Percentiles rank a stretch among this genome's conserved stretches.
Conservation (phyloP, 306 rosid species). For the Cucurbita argyrosperma region DNA sequence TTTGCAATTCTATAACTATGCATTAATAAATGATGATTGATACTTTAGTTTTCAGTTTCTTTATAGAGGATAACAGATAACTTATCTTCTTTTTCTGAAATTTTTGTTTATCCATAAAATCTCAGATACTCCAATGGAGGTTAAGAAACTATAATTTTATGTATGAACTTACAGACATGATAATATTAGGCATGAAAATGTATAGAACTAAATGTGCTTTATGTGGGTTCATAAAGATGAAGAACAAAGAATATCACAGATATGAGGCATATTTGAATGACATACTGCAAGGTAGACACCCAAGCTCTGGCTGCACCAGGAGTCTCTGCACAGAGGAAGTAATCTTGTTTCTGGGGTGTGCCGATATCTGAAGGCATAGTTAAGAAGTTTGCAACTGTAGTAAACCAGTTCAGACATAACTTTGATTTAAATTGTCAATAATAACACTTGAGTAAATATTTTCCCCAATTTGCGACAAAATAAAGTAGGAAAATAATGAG, state of each 20-base stretch:
- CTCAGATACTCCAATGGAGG: background rate
- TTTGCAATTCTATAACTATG: background rate
- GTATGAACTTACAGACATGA: background rate
- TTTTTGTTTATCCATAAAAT: background rate
- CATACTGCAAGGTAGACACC: slow-evolving; percentile 95
- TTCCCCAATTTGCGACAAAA: background rate
- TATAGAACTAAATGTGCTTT: background rate
- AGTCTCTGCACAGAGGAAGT: slow-evolving; percentile 97
- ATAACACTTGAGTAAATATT: background rate
- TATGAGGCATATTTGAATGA: slow-evolving; percentile 1
- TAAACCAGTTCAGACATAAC: background rate
- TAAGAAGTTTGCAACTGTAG: slow-evolving; percentile 20
- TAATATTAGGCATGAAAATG: background rate
- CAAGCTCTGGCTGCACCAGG: slow-evolving; percentile 97
- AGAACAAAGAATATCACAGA: background rate
- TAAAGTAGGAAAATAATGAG: slow-evolving; percentile 12
- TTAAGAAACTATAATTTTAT: background rate
- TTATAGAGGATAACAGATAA: background rate
- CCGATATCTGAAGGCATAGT: slow-evolving; percentile 59
- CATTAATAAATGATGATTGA: background rate
- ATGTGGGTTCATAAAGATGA: background rate
- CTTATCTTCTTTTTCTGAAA: background rate
- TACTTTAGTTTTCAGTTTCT: background rate
- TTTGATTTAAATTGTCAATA: background rate
- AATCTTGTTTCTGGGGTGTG: slow-evolving; percentile 92